phyloP scores from a whole-genome alignment of 495 filamentous ascomycete genomes.

The Tuber borchii region DNA sequence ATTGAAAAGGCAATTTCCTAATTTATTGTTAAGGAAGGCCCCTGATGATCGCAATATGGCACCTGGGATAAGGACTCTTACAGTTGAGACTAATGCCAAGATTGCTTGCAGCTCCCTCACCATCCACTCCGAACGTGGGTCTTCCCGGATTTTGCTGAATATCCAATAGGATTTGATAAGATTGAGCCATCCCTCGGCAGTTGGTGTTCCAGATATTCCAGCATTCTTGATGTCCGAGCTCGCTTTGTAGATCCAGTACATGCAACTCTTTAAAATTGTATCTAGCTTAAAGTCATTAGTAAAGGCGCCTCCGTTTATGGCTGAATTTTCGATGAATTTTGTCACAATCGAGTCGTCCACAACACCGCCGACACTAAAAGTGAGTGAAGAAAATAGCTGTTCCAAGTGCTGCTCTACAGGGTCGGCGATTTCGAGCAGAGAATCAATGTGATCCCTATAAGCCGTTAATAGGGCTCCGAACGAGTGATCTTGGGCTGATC shows the following conservation, averaged over 20 bases:
- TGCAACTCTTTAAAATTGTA: conserved; percentile 14
- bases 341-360: conserved; percentile 11
- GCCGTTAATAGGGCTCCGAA: conserved; percentile 6
- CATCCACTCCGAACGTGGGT: conserved; percentile 12
- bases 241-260: conserved; percentile 27
- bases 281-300: conserved; percentile 16
- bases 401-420: conserved; percentile 11
- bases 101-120: conserved; percentile 20
- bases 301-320: conserved; percentile 9
- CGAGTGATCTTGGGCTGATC: neutral
- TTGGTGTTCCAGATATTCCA: conserved; percentile 14
- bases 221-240: conserved; percentile 15
- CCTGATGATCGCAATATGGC: neutral
- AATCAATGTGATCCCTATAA: conserved; percentile 17
- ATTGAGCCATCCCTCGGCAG: conserved; percentile 16
- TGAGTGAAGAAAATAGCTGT: conserved; percentile 16
- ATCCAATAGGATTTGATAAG: conserved; percentile 29
- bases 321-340: conserved; percentile 21
- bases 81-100: conserved; percentile 19
- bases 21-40: conserved; percentile 13
- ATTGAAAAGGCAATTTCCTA: conserved; percentile 29
- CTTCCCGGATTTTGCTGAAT: conserved; percentile 21
- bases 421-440: conserved; percentile 10
- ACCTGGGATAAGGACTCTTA: conserved; percentile 14
- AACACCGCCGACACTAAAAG: conserved; percentile 8